Conservation (phyloP, 805 yeast species). For the Brettanomyces sp. region DNA sequence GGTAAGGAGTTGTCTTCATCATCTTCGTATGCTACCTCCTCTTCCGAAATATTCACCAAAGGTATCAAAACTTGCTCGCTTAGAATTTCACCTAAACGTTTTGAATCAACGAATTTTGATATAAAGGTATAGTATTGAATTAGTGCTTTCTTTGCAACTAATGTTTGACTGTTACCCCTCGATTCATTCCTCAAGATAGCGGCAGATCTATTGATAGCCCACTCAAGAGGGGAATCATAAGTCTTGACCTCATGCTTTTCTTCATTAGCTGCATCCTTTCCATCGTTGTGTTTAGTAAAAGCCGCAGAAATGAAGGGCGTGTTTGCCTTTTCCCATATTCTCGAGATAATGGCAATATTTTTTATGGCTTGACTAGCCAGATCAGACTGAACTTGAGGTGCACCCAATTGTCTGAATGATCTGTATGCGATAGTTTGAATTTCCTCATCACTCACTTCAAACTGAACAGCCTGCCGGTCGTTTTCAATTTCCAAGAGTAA, state of each 20-base stretch:
- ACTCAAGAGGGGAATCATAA: constrained; percentile 37
- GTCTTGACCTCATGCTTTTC: constrained; percentile 13
- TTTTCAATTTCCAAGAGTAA: constrained; percentile 29
- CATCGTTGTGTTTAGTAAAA: constrained; percentile 13
- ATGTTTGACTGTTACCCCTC: constrained; percentile 40
- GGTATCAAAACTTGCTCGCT: constrained; percentile 23
- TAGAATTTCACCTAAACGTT: constrained; percentile 32
- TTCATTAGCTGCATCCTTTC: constrained; percentile 10
- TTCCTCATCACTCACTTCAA: constrained; percentile 30
- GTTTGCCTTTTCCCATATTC: constrained; percentile 47
- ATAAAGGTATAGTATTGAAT: constrained; percentile 63
- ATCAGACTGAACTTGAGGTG: constrained; percentile 59
- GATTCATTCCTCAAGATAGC: constrained; percentile 56
- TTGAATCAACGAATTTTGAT: constrained; percentile 38
- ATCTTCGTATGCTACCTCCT: constrained; percentile 24
- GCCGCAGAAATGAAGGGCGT: constrained; percentile 27
- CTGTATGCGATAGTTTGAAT: constrained; percentile 63
- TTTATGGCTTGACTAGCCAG: constrained; percentile 59
- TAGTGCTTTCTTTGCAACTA: constrained; percentile 54
- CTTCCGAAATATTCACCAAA: constrained; percentile 25
- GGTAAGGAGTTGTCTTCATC: constrained; percentile 35
- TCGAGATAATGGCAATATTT: constrained; percentile 51
- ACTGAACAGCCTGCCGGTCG: constrained; percentile 11
- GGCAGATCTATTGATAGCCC: constrained; percentile 56
- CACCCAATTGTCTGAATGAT: constrained; percentile 69